Conservation (phyloP, 352 stramenopile species). For the Phytophthora syringae region DNA sequence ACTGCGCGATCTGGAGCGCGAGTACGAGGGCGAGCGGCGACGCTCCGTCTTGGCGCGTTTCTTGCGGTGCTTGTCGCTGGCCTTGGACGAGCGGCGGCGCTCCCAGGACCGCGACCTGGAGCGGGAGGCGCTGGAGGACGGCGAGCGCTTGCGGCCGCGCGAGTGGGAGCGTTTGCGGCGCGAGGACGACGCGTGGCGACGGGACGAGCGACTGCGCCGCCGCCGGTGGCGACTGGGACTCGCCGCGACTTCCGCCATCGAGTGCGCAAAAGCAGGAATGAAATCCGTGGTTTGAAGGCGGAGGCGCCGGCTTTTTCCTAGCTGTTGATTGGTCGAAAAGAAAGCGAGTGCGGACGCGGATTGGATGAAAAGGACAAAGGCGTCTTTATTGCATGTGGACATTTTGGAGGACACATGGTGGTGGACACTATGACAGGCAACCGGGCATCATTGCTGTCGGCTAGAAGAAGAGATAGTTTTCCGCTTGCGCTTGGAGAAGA, state of each 20-base stretch:
- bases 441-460: neutral
- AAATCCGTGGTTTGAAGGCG: conserved; percentile 31
- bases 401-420: conserved; percentile 27
- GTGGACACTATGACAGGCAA: conserved; percentile 25
- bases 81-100: conserved; percentile 30
- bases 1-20: conserved; percentile 32
- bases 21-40: conserved; percentile 28
- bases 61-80: conserved; percentile 32
- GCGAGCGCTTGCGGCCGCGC: conserved; percentile 33
- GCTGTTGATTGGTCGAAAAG: conserved; percentile 31
- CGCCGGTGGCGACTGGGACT: conserved; percentile 41
- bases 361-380: conserved; percentile 19
- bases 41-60: conserved; percentile 39
- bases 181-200: conserved; percentile 27
- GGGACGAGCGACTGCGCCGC: conserved; percentile 39
- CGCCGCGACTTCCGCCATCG: conserved; percentile 33
- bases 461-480: conserved; percentile 82
- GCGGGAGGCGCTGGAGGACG: conserved; percentile 40
- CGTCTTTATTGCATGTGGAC: neutral
- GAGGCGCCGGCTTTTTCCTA: conserved; percentile 23
- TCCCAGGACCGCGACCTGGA: conserved; percentile 52
- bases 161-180: conserved; percentile 33
- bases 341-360: neutral
- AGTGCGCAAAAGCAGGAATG: conserved; percentile 28
- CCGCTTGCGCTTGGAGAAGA: conserved; percentile 87